Percentiles rank a stretch among this genome's conserved stretches.
phyloP scores from a whole-genome alignment of 495 filamentous ascomycete species.

The Penicillium arizonense region DNA sequence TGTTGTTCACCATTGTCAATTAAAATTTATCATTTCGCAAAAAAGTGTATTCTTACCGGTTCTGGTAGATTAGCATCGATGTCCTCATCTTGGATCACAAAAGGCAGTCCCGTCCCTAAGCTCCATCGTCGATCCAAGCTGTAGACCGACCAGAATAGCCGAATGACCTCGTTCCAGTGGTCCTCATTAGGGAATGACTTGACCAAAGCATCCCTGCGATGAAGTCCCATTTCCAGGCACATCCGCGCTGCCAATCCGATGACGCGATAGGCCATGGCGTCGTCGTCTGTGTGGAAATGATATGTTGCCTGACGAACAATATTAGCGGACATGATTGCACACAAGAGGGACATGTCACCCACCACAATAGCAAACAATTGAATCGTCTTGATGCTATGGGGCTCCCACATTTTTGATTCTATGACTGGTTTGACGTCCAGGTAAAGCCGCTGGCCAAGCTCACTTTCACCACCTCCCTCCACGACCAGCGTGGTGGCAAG shows the following conservation, averaged over 20 bases:
- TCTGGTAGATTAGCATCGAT: conserved; percentile 76
- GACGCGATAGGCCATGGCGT: conserved; percentile 74
- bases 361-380: conserved; percentile 72
- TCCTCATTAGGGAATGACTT: conserved; percentile 59
- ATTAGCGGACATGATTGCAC: neutral
- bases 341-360: conserved; percentile 24
- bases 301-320: conserved; percentile 65
- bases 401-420: conserved; percentile 65
- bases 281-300: conserved; percentile 78
- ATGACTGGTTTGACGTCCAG: conserved; percentile 66
- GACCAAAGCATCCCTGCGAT: conserved; percentile 69
- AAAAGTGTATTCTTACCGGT: conserved; percentile 55
- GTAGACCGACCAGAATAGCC: conserved; percentile 80
- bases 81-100: conserved; percentile 77
- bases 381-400: conserved; percentile 64
- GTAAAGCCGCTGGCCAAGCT: conserved; percentile 67
- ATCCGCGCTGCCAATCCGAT: conserved; percentile 73
- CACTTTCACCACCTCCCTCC: conserved; percentile 73
- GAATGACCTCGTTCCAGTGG: conserved; percentile 58
- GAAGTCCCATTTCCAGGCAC: conserved; percentile 78
- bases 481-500: conserved; percentile 71
- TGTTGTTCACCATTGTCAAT: conserved; percentile 24
- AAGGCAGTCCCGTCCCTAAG: conserved; percentile 77
- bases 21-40: neutral
- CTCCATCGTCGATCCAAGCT: conserved; percentile 80